These are phyloP conservation scores for Umbelopsis ramanniana DNA, from an alignment of 192 early-diverging fungal species.

Conservation along the genomic window DNA sequence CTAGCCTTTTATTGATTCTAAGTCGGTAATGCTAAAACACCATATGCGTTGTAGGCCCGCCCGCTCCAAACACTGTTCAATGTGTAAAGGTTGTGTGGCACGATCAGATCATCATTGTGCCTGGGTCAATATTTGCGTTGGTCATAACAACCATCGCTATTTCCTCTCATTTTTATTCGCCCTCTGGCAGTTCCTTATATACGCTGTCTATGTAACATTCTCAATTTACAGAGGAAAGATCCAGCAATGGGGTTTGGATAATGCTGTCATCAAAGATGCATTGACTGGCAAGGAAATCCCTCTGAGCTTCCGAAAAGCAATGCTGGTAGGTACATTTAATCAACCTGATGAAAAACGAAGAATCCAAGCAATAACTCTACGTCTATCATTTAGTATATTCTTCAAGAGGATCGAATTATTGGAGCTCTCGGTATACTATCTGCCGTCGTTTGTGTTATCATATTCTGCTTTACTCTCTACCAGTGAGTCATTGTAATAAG, in stretches of 20 bases:
- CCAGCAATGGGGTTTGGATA: slow-evolving; percentile 35
- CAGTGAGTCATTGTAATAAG: slow-evolving; percentile 35
- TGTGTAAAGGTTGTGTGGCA: slow-evolving; percentile 56
- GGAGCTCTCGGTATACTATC: slow-evolving; percentile 58
- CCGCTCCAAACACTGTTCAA: slow-evolving; percentile 59
- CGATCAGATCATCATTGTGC: slow-evolving; percentile 58
- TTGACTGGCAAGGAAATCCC: slow-evolving; percentile 19
- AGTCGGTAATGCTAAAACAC: background rate
- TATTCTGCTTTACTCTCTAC: slow-evolving; percentile 52
- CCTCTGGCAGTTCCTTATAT: slow-evolving; percentile 50
- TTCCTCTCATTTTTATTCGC: slow-evolving; percentile 56
- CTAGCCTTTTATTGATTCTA: background rate
- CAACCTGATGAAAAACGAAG: background rate
- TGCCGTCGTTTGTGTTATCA: slow-evolving; percentile 46
- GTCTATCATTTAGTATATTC: slow-evolving; percentile 40
- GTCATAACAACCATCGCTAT: slow-evolving; percentile 56
- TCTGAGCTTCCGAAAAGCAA: slow-evolving; percentile 42
- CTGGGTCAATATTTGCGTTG: slow-evolving; percentile 60
- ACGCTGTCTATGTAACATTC: slow-evolving; percentile 51
- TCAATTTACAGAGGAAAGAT: slow-evolving; percentile 44
- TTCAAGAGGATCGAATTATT: slow-evolving; percentile 52
- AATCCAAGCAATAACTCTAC: too few species aligned
- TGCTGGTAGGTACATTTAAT: slow-evolving; percentile 42
- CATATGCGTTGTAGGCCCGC: slow-evolving; percentile 44
- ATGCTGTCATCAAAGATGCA: slow-evolving; percentile 27